Conservation (phyloP, 108 stramenopile species). For the Nitzschia sp. region DNA sequence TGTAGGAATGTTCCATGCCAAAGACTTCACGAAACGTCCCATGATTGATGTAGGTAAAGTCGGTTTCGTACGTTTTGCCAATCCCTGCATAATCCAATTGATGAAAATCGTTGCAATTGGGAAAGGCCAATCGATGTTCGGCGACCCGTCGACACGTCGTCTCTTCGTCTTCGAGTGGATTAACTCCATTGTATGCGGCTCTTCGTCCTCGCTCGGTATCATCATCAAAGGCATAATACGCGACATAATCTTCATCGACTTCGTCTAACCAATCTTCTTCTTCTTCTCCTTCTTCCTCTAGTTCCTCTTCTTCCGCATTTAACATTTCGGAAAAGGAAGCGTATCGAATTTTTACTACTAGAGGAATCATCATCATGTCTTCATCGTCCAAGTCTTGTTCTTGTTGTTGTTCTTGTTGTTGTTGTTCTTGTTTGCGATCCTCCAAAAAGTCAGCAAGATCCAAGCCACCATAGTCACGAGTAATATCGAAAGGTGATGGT, state of each 20-base stretch:
- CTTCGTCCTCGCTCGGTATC: conserved; percentile 29
- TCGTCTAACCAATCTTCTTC: neutral
- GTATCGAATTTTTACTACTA: no score
- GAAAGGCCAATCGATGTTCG: conserved; percentile 43
- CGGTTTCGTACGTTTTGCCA: neutral
- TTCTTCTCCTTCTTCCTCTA: neutral
- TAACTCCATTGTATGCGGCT: conserved; percentile 2
- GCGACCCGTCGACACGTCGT: conserved; percentile 39
- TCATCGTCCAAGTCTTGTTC: no score
- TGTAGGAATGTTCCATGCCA: conserved; percentile 40
- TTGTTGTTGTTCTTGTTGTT: no score
- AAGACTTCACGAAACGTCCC: conserved; percentile 68
- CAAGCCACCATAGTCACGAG: no score
- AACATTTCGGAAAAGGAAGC: neutral
- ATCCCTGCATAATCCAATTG: conserved; percentile 23
- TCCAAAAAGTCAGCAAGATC: no score
- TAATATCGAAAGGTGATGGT: no score
- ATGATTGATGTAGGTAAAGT: conserved; percentile 17
- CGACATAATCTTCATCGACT: conserved; percentile 41
- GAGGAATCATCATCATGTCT: no score
- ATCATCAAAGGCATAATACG: conserved; percentile 61
- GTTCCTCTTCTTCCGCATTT: neutral
- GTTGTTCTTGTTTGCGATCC: no score
- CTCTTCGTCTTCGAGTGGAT: conserved; percentile 7
- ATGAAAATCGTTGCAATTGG: conserved; percentile 72